Evolutionary conservation across 1,284 basidiomycete genomes (phyloP), one percentile per base, ranked within the genome.

Genomic region (Ceratobasidium sp.): DNA sequence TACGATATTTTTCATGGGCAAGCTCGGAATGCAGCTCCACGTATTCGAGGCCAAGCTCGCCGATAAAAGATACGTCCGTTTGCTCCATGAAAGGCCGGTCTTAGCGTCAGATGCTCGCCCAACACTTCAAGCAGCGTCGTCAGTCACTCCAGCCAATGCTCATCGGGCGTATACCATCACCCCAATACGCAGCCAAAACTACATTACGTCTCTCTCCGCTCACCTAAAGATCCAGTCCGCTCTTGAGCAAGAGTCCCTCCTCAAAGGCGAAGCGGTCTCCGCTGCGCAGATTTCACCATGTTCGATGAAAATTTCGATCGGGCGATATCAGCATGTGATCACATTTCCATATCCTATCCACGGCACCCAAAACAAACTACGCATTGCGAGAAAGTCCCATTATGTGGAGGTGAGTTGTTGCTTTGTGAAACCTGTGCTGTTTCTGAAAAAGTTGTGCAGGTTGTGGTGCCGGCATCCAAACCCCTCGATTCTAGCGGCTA

Each of bases 271-370:
- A 1, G 21, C 32, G 5, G 57, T 54, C 0, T 14, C 13, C 1
- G 47, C 23, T 2, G 8, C 21, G 0, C 69, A 72, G 38, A 35
- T 54, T 1, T 32, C 35, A 8, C 58, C 69, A 14, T 72, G 69
- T 57, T 50, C 69, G 13, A 61, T 62, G 69, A 13, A 72, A 46
- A 13, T 72, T 8, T 32, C 46, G 8, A 21, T 72, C 26, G 69
- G 18, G 2, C 11, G n/a, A 1, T 35, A 72, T 23, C 21, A 18
- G 0, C 69, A 72, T 16, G 1, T 21, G 9, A 26, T 72, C 21
- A 14, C 69, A 6, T 72, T 38, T 44, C 69, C 69, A 8, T 62
- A 72, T 32, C 69, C 58, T 9, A 61, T 72, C 43, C 21, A 52
- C 11, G 58, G 69, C 1, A 1, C 14, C 4, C 1, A 28, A 14